Conservation (phyloP, 768 basidiomycete genomes). For the Podaxis sp. region DNA sequence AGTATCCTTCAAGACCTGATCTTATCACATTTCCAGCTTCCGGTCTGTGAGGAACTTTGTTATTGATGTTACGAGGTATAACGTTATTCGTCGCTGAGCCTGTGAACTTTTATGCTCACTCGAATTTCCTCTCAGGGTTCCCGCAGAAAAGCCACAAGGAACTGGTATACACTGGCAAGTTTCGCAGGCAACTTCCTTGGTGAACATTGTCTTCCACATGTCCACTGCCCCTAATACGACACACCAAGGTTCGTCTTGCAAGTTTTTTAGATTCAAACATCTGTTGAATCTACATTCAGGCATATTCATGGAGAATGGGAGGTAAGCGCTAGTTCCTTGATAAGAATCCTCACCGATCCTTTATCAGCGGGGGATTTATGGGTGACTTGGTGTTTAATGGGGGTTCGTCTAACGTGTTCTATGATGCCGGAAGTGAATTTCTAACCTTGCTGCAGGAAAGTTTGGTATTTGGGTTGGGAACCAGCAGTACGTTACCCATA, state of each 20-base stretch:
- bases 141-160: conserved; percentile 50
- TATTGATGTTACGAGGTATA: conserved; percentile 58
- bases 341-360: neutral
- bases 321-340: conserved; percentile 38
- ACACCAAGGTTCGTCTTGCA: conserved; percentile 55
- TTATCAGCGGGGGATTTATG: conserved; percentile 50
- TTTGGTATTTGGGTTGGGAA: conserved; percentile 78
- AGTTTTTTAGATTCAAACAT: neutral
- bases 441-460: conserved; percentile 41
- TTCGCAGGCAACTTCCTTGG: conserved; percentile 72
- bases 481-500: conserved; percentile 59
- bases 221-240: conserved; percentile 58
- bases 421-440: neutral
- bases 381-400: conserved; percentile 54
- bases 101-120: neutral
- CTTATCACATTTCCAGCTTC: conserved; percentile 39
- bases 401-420: conserved; percentile 35
- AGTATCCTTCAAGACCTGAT: neutral
- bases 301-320: conserved; percentile 80
- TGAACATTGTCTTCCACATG: conserved; percentile 74
- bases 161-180: conserved; percentile 86
- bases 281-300: conserved; percentile 22
- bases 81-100: neutral
- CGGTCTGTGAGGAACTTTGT: conserved; percentile 74
- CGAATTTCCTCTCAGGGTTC: conserved; percentile 34